Evolutionary conservation across 192 early-diverging fungal genomes (phyloP).

Genomic region (Geranomyces variabilis): DNA sequence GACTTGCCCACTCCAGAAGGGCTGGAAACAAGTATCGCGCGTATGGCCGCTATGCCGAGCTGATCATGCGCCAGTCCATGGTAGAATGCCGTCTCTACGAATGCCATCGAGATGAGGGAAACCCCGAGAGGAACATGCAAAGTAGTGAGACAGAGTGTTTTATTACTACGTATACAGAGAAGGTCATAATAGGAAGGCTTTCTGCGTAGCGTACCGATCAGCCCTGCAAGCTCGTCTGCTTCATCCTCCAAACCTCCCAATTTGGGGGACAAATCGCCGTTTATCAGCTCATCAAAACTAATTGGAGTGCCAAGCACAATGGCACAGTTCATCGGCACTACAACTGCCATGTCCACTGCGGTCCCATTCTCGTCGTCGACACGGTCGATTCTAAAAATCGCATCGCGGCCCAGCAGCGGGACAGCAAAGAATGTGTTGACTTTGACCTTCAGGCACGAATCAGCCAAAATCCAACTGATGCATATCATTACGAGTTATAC

Average conservation of each 20-base stretch:
- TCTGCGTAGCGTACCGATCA: conserved; percentile 17
- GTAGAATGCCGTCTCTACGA: conserved; percentile 27
- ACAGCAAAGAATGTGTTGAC: background rate
- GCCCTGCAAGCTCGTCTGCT: conserved; percentile 15
- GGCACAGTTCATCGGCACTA: background rate
- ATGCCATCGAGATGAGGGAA: background rate
- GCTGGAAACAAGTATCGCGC: conserved; percentile 49
- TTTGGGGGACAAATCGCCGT: background rate
- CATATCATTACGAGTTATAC: background rate
- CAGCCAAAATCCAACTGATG: background rate
- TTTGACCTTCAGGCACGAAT: background rate
- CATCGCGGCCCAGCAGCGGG: conserved; percentile 6
- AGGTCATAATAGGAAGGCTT: background rate
- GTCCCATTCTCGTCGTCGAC: conserved; percentile 5
- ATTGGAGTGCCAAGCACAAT: background rate
- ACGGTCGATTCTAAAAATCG: conserved; percentile 4
- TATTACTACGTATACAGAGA: background rate
- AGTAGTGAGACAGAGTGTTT: background rate
- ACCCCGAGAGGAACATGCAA: background rate
- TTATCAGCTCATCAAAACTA: background rate
- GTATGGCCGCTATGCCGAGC: conserved; percentile 47
- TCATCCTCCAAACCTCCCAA: conserved; percentile 21
- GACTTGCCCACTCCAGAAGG: conserved; percentile 54
- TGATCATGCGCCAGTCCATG: conserved; percentile 20
- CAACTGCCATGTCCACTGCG: background rate